A percentile compares a stretch with the other conserved stretches of the same genome.
Conservation (phyloP, 1,139 yeast species). For the Suzukiozyma palmioleophila region DNA sequence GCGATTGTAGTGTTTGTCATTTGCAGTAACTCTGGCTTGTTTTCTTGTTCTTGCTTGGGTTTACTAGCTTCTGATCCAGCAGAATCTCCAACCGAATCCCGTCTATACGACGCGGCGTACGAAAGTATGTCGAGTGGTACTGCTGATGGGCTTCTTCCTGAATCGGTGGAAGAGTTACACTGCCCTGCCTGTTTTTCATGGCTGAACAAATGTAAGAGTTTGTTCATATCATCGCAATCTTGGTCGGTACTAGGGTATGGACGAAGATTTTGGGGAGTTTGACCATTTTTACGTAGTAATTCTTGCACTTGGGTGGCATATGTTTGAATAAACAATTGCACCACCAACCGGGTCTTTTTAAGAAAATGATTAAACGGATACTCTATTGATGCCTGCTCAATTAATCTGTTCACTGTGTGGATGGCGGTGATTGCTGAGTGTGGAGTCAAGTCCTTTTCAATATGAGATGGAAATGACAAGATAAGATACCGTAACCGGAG, state of each 20-base stretch:
- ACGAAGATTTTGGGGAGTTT: slow-evolving; percentile 21
- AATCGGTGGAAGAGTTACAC: slow-evolving; percentile 5
- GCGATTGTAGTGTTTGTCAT: neutral
- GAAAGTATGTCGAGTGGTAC: slow-evolving; percentile 34
- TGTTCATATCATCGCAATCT: slow-evolving; percentile 15
- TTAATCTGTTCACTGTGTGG: slow-evolving; percentile 36
- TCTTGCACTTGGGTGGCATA: slow-evolving; percentile 50
- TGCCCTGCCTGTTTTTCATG: slow-evolving; percentile 6
- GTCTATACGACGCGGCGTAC: slow-evolving; percentile 29
- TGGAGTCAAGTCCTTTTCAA: slow-evolving; percentile 47
- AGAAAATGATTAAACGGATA: slow-evolving; percentile 49
- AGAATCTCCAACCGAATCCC: slow-evolving; percentile 6
- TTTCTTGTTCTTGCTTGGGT: neutral
- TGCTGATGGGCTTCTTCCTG: slow-evolving; percentile 2
- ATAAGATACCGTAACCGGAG: slow-evolving; percentile 55
- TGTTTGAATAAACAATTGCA: slow-evolving; percentile 56
- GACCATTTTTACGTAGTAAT: slow-evolving; percentile 24
- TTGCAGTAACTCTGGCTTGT: neutral
- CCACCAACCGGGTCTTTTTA: slow-evolving; percentile 49
- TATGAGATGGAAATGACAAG: slow-evolving; percentile 50
- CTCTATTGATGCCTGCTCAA: slow-evolving; percentile 30
- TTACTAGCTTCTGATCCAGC: neutral
- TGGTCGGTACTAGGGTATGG: slow-evolving; percentile 11
- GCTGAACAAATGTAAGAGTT: slow-evolving; percentile 11
- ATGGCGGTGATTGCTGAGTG: slow-evolving; percentile 42